Evolutionary conservation across 352 stramenopile genomes (phyloP), one percentile per base, ranked within the genome.

Genomic region (Pythium graminicola): DNA sequence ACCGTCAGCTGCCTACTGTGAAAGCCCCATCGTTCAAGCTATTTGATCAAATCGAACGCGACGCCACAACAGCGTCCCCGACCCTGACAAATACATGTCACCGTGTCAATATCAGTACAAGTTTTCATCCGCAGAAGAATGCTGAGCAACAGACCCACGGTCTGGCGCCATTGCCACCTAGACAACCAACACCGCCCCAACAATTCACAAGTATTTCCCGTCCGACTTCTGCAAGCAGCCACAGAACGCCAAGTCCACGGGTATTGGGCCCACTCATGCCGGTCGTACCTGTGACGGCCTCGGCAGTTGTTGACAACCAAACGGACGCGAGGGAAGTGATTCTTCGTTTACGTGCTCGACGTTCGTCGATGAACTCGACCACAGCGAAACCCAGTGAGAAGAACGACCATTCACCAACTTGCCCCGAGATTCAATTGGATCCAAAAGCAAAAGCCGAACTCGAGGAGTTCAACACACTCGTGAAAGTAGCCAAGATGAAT

Each of bases 381-480:
- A 20, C 22, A 4, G 22, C 9, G 9, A 47, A 42, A n/a, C 31
- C 9, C 7, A 20, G 5, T 1, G 24, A 16, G 1, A 26, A 35
- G 22, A 31, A 8, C 2, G 22, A 51, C 11, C 16, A 46, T 7
- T 10, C 39, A 33, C 42, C 35, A 14, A 49, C 17, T 19, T 54
- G n/a, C 42, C 54, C 38, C 1, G 53, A 29, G 46, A 74, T 28
- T 8, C 53, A 40, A n/a, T 14, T 50, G 4, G 59, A 67, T 17
- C 47, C 46, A n/a, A 62, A 50, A n/a, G 61, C 63, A 4, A 82
- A 70, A 55, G 62, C 66, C 0, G 72, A 83, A 22, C 65, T 86
- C 9, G 77, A 76, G 3, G 29, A 69, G 20, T 88, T 88, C 54
- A 71, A 86, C 50, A 41, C 45, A 8, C 52, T 88, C n/a, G 65